Evolutionary conservation across 2,329 filamentous ascomycete species (phyloP).

Genomic region (Ampelomyces quisqualis): DNA sequence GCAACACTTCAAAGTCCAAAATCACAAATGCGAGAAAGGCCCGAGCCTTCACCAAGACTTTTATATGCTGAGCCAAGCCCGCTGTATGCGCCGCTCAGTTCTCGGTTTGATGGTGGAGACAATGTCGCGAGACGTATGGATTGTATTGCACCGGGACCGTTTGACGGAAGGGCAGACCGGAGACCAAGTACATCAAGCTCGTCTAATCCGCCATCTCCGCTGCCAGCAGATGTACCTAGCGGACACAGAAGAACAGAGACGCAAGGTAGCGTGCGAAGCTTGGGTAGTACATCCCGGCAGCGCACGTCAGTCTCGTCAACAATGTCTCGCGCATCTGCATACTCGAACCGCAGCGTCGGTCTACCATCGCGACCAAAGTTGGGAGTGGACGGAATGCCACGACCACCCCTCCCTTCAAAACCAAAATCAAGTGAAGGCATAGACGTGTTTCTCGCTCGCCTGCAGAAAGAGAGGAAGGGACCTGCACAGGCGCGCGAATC

Average conservation of each 20-base stretch:
- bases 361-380: slow-evolving; percentile 27
- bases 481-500: slow-evolving; percentile 18
- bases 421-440: slow-evolving; percentile 37
- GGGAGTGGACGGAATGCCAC: slow-evolving; percentile 17
- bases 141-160: slow-evolving; percentile 65
- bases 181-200: slow-evolving; percentile 41
- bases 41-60: slow-evolving; percentile 29
- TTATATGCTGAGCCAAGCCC: slow-evolving; percentile 38
- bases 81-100: slow-evolving; percentile 53
- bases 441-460: slow-evolving; percentile 40
- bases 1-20: slow-evolving; percentile 26
- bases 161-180: slow-evolving; percentile 51
- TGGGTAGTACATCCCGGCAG: slow-evolving; percentile 28
- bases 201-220: slow-evolving; percentile 22
- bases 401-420: slow-evolving; percentile 25
- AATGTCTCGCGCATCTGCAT: slow-evolving; percentile 33
- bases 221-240: slow-evolving; percentile 27
- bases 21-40: slow-evolving; percentile 22
- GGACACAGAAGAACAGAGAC: slow-evolving; percentile 41
- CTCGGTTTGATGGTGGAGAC: slow-evolving; percentile 45
- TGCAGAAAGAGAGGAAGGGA: slow-evolving; percentile 37
- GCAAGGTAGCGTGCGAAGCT: slow-evolving; percentile 34
- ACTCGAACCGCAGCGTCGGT: slow-evolving; percentile 30
- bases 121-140: slow-evolving; percentile 64
- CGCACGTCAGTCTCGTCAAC: slow-evolving; percentile 34